Conservation (phyloP, 139 green algal genomes). For the Tetradesmus obliquus region DNA sequence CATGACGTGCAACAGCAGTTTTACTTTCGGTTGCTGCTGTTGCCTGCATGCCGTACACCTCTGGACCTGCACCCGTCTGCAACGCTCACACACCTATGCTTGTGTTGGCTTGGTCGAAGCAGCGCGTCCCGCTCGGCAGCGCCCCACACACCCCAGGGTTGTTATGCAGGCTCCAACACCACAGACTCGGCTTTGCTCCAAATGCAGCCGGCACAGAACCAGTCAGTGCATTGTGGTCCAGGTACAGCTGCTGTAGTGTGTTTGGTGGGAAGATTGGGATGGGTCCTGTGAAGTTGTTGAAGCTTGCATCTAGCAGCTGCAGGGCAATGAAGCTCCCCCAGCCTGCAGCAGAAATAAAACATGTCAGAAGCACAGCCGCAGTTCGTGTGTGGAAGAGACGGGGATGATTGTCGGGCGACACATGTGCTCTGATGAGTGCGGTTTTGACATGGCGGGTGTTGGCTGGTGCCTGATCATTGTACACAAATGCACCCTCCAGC, state of each 20-base stretch:
- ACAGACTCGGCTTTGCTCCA: not conserved
- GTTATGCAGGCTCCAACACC: not conserved
- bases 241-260: slow-evolving; percentile 13
- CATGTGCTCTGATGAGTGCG: too few relatives aligned
- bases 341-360: not conserved
- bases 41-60: not conserved
- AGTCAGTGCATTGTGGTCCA: slow-evolving; percentile 25
- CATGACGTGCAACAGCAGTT: not conserved
- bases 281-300: not conserved
- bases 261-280: not conserved
- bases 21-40: not conserved
- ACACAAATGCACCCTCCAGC: too few relatives aligned
- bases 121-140: not conserved
- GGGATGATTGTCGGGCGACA: too few relatives aligned
- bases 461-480: too few relatives aligned
- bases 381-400: too few relatives aligned
- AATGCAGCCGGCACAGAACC: not conserved
- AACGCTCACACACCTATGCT: not conserved
- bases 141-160: not conserved
- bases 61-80: not conserved
- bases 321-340: not conserved
- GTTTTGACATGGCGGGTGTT: too few relatives aligned
- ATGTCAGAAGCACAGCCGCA: not conserved
- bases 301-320: slow-evolving; percentile 12
- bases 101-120: not conserved